A percentile compares a stretch with the other conserved stretches of the same genome.
These are phyloP conservation scores for Biscogniauxia mediterranea DNA, from an alignment of 2,329 filamentous ascomycete genomes.

Conservation along the genomic window DNA sequence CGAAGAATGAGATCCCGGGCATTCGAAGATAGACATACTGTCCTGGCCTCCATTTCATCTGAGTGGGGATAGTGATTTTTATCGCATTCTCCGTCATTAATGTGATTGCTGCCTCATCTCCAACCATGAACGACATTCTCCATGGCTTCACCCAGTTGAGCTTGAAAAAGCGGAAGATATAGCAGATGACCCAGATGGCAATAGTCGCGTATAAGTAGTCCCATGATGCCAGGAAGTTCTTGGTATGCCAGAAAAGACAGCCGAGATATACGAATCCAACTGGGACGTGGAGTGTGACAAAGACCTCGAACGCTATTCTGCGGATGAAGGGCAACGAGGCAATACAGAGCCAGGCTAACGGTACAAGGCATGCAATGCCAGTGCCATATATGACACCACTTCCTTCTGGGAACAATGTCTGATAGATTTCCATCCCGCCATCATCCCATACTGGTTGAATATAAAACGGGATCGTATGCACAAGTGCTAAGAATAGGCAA, in stretches of 20 bases:
- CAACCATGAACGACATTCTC: slow-evolving; percentile 77
- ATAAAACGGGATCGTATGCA: slow-evolving; percentile 89
- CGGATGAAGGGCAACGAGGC: slow-evolving; percentile 80
- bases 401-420: slow-evolving; percentile 63
- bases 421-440: slow-evolving; percentile 68
- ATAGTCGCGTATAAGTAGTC: slow-evolving; percentile 80
- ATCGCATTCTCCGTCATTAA: slow-evolving; percentile 91
- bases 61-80: slow-evolving; percentile 91
- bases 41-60: slow-evolving; percentile 88
- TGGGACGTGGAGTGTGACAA: slow-evolving; percentile 78
- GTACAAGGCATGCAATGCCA: slow-evolving; percentile 77
- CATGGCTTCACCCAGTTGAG: slow-evolving; percentile 87
- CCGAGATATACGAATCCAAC: slow-evolving; percentile 77
- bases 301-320: slow-evolving; percentile 78
- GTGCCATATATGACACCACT: slow-evolving; percentile 79
- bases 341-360: slow-evolving; percentile 77
- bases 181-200: slow-evolving; percentile 75
- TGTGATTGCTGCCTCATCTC: slow-evolving; percentile 87
- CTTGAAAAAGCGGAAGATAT: slow-evolving; percentile 73
- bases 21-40: slow-evolving; percentile 95
- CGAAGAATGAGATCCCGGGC: slow-evolving; percentile 84
- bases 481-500: slow-evolving; percentile 75
- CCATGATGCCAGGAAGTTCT: slow-evolving; percentile 90
- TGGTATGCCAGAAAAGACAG: slow-evolving; percentile 92
- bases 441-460: slow-evolving; percentile 84